Evolutionary conservation across 495 filamentous ascomycete genomes (phyloP).

Genomic region (Letharia lupina): DNA sequence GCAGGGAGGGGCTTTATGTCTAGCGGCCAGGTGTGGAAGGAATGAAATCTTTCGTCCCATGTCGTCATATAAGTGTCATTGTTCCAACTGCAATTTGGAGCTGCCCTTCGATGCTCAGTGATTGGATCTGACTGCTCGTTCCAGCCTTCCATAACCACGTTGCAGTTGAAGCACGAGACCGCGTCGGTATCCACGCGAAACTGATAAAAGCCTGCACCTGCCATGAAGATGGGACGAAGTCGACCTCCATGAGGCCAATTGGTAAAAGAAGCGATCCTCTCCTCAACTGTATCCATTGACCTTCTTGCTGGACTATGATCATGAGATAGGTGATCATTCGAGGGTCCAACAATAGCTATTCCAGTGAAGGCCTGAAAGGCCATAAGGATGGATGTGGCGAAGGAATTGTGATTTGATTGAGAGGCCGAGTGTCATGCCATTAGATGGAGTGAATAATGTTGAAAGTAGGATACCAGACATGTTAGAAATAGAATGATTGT

Average conservation of each 20-base stretch:
- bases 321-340: not conserved
- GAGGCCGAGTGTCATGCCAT: no score
- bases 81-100: conserved; percentile 12
- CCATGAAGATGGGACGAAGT: conserved; percentile 19
- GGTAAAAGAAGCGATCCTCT: conserved; percentile 15
- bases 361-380: not conserved
- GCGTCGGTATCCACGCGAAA: conserved; percentile 11
- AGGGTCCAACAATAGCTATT: not conserved
- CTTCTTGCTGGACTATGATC: no score
- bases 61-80: conserved; percentile 17
- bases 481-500: no score
- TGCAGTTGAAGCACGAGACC: conserved; percentile 21
- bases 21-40: conserved; percentile 20
- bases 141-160: conserved; percentile 15
- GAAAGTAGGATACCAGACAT: no score
- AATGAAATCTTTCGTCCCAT: conserved; percentile 13
- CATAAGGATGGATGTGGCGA: not conserved
- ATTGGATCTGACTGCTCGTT: conserved; percentile 17
- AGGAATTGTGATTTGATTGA: not conserved
- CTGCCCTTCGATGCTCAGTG: conserved; percentile 10
- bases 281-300: conserved; percentile 11
- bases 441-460: no score
- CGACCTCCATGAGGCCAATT: conserved; percentile 20
- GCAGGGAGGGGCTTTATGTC: conserved; percentile 16
- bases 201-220: conserved; percentile 22